Conservation (phyloP, 108 stramenopile species). For the Mediolabrus comicus region DNA sequence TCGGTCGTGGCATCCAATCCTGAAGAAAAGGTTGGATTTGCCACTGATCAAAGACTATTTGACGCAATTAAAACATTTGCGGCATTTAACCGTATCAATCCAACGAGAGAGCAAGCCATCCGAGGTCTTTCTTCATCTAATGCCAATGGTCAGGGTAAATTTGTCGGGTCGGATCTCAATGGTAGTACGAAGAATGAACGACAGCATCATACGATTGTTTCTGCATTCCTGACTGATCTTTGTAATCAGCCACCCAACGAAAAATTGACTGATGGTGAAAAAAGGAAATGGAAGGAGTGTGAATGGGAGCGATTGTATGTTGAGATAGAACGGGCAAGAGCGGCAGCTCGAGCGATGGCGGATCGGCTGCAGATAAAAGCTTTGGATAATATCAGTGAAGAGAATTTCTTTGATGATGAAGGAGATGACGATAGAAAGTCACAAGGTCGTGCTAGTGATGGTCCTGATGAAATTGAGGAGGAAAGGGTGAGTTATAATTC, state of each 20-base stretch:
- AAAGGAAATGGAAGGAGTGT: conserved; percentile 43
- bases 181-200: not conserved
- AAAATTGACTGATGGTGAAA: conserved; percentile 29
- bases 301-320: conserved; percentile 42
- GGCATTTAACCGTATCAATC: conserved; percentile 43
- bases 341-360: conserved; percentile 8
- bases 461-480: conserved; percentile 11
- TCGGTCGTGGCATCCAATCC: conserved; percentile 7
- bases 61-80: conserved; percentile 39
- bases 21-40: conserved; percentile 17
- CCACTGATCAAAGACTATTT: conserved; percentile 32
- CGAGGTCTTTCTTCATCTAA: conserved; percentile 13
- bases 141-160: not conserved
- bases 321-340: conserved; percentile 35
- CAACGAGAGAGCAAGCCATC: conserved; percentile 41
- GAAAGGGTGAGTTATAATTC: conserved; percentile 10
- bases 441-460: not conserved
- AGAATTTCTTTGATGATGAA: not conserved
- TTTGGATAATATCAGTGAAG: not conserved
- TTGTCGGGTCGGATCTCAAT: not conserved
- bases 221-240: conserved; percentile 26
- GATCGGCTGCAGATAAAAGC: conserved; percentile 12
- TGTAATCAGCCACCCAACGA: conserved; percentile 11
- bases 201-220: conserved; percentile 12
- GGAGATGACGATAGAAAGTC: not conserved